These are phyloP conservation scores for Plantago lanceolata DNA, from an alignment of 305 asterid genomes.

Conservation along the genomic window DNA sequence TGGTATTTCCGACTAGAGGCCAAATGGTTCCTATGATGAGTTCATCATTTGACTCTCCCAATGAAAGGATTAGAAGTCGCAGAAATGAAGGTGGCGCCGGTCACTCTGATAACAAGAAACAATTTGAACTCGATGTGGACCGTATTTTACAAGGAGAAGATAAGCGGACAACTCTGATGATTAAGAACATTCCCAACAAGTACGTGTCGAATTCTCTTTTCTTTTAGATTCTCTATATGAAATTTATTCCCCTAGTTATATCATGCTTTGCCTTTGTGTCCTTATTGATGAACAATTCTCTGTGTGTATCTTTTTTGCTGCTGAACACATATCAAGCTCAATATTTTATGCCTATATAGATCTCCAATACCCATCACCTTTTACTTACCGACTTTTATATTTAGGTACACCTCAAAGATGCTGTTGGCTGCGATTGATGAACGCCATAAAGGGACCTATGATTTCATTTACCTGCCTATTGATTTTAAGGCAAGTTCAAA, in stretches of 20 bases:
- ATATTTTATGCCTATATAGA: neutral
- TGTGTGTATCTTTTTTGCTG: neutral
- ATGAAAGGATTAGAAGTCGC: slow-evolving; percentile 72
- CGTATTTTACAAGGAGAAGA: slow-evolving; percentile 88
- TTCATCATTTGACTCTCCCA: slow-evolving; percentile 73
- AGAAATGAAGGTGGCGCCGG: slow-evolving; percentile 62
- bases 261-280: neutral
- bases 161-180: slow-evolving; percentile 96
- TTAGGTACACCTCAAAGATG: slow-evolving; percentile 97
- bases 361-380: neutral
- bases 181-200: slow-evolving; percentile 99
- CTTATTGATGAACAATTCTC: slow-evolving; percentile 5
- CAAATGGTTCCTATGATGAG: slow-evolving; percentile 82
- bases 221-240: no score
- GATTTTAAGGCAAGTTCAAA: slow-evolving; percentile 78
- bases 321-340: neutral
- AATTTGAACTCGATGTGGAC: slow-evolving; percentile 92
- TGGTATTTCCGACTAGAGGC: slow-evolving; percentile 86
- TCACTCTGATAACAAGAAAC: slow-evolving; percentile 82
- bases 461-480: slow-evolving; percentile 90
- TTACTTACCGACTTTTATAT: slow-evolving; percentile 21
- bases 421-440: slow-evolving; percentile 97
- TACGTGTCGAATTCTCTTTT: slow-evolving; percentile 29
- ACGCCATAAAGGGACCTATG: slow-evolving; percentile 89
- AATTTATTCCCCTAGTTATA: no score